Conservation (phyloP, 495 filamentous ascomycete species). For the Aspergillus incahuasiensis region DNA sequence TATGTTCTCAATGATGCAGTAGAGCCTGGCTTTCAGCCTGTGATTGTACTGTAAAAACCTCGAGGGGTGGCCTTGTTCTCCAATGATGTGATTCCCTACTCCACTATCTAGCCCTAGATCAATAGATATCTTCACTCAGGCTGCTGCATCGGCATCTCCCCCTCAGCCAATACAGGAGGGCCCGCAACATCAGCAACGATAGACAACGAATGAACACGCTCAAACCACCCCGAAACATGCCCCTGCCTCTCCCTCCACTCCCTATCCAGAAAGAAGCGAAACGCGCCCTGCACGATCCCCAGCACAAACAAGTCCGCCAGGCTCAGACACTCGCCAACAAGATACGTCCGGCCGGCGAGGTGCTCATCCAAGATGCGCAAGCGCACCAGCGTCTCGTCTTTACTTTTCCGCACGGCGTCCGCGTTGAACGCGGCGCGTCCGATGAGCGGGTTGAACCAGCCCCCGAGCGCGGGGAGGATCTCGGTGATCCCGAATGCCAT, state of each 20-base stretch:
- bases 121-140: background rate
- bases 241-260: background rate
- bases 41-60: too few species aligned
- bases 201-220: background rate
- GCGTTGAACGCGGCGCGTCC: background rate
- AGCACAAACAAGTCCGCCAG: background rate
- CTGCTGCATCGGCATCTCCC: background rate
- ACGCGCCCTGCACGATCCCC: background rate
- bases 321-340: background rate
- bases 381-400: background rate
- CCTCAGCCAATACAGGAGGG: background rate
- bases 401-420: background rate
- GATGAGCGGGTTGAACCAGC: constrained; percentile 5
- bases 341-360: background rate
- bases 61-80: too few species aligned
- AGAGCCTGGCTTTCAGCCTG: too few species aligned
- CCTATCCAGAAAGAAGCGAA: background rate
- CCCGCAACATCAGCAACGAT: background rate
- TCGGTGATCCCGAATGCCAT: constrained; percentile 1
- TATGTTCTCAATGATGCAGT: too few species aligned
- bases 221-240: background rate
- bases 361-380: background rate
- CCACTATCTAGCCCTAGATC: too few species aligned
- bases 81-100: too few species aligned
- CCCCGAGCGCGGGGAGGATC: background rate